Evolutionary conservation across 495 filamentous ascomycete species (phyloP), one percentile per base, ranked within the genome.

Genomic region (Chaetomium tenue): DNA sequence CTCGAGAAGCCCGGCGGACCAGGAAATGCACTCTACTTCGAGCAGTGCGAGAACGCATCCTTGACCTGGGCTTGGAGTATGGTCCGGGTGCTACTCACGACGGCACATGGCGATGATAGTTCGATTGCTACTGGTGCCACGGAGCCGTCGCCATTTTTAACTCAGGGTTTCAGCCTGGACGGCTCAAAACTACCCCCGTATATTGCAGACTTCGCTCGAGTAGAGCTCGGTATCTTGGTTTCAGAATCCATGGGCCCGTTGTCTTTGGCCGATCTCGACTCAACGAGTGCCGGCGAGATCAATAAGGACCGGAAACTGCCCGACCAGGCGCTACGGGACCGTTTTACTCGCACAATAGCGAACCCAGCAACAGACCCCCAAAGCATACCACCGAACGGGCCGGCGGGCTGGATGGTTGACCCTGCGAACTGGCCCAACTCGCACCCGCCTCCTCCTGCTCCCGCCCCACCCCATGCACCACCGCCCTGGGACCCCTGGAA

Each of bases 61-160:
- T 30, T 65, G 16, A 20, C 9, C 13, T 60, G 58, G 55, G 46
- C 62, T 18, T 60, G 63, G 46, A 33, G 33, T 20, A 50, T 50
- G 20, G 9, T 23, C 16, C 51, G 51, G 18, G 12, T 53, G 8
- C 51, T 53, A 11, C 25, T 53, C 15, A 33, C 26, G 25, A n/a
- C 50, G 15, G 23, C 18, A 2, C 9, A 30, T 16, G 25, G 23
- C 51, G 20, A 37, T 18, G 28, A 20, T 11, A 12, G 15, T 20
- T 56, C 53, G 5, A n/a, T 18, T 13, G 30, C 28, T 8, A 37
- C 50, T 22, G 30, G 13, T 39, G 18, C n/a, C 13, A 30, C 13
- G 18, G 53, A n/a, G 16, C 53, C 26, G 0, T 39, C 53, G 53
- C 53, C 53, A 20, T 56, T 56, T 30, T 5, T 16, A n/a, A 11